Evolutionary conservation across 371 early-diverging fungal species (phyloP), one percentile per base, ranked within the genome.

Genomic region (Mortierella sp.): DNA sequence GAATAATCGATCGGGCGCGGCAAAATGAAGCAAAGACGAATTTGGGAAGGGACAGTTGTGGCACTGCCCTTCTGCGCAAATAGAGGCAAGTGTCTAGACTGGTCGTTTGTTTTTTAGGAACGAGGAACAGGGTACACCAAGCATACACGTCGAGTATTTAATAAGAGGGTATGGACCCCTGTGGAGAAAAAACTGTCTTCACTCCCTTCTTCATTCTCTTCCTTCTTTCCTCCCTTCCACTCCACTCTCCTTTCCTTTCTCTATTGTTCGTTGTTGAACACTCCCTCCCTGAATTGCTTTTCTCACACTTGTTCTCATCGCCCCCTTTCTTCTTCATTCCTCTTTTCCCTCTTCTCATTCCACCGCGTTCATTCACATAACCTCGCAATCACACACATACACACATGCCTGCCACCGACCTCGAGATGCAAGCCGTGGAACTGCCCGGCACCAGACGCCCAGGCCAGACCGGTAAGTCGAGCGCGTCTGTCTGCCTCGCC

Each of bases 401-500:
- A 63, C 29, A 31, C 61, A 44, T 70, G 45, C 14, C 41, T 31
- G 31, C 47, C 29, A 5, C 41, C 10, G 64, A 73, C 40, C 14
- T 44, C 24, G 66, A 78, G 22, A n/a, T n/a, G 7, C 85, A 81
- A 58, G 39, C 79, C 4, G 76, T 85, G 8, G 81, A 81, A 53
- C 44, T 85, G 26, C 81, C 85, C 7, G 78, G 78, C 13, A 73
- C 85, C 16, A 55, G 71, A 29, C 74, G 81, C 13, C 81, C 81
- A n/a, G 85, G 85, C 29, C 82, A 85, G 68, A 81, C 85, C 1
- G 85, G 85, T 81, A 75, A 10, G 22, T 22, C 24, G 22, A 31
- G 5, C 24, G 8, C 37, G 5, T 43, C 2, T 26, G 48, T 9
- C 11, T 40, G 43, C 41, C 26, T 4, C 22, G n/a, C 16, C 16